Conservation (phyloP, 2,329 filamentous ascomycete genomes). For the Penicillium rolfsii region DNA sequence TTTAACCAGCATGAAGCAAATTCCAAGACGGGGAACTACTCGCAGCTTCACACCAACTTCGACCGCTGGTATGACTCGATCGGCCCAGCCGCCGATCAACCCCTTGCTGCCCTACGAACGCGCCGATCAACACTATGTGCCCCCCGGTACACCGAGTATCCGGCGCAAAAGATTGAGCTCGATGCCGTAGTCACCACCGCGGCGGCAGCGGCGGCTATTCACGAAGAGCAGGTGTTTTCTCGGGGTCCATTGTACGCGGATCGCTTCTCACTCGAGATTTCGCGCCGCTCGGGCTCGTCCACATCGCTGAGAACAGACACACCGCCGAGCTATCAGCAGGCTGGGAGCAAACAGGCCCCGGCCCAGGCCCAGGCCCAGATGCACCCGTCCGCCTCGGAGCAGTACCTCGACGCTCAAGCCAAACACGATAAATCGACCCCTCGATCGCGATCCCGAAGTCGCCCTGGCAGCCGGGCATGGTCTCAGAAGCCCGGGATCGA, state of each 20-base stretch:
- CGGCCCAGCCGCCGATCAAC: conserved; percentile 11
- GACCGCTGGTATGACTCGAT: conserved; percentile 24
- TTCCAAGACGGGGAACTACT: conserved; percentile 19
- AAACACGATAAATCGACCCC: not conserved
- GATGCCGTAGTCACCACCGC: not conserved
- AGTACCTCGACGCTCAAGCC: conserved; percentile 2
- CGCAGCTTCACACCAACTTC: conserved; percentile 16
- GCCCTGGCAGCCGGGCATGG: conserved; percentile 21
- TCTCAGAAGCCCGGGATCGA: conserved; percentile 23
- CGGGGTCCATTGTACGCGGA: conserved; percentile 18
- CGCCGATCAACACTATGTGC: conserved; percentile 31
- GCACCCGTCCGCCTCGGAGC: conserved; percentile 21
- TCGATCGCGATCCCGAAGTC: conserved; percentile 24
- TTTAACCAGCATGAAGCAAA: conserved; percentile 25
- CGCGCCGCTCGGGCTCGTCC: conserved; percentile 10
- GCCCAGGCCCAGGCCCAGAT: conserved; percentile 5
- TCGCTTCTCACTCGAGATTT: conserved; percentile 14
- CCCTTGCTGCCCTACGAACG: conserved; percentile 7
- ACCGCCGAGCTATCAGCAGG: conserved; percentile 8
- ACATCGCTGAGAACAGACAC: conserved; percentile 6
- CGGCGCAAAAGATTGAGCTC: conserved; percentile 5
- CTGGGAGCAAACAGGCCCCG: not conserved
- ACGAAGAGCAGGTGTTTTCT: conserved; percentile 9
- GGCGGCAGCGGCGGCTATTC: conserved; percentile 1
- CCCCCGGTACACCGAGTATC: conserved; percentile 30